These are phyloP conservation scores for Schizochytrium sp. DNA, from an alignment of 108 stramenopile genomes.

Conservation along the genomic window DNA sequence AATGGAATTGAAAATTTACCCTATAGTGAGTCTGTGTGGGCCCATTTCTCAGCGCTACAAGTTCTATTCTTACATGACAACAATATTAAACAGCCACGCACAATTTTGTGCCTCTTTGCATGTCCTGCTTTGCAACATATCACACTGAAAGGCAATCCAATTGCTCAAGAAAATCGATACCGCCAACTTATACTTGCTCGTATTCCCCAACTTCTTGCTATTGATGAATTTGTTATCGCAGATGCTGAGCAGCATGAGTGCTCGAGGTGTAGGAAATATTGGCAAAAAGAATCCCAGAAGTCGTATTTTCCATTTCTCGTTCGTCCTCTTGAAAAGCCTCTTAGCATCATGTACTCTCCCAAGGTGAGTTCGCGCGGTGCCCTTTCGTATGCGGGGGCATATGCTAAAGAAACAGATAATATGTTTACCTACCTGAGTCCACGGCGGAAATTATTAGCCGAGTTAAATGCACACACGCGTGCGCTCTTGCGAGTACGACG, in stretches of 20 bases:
- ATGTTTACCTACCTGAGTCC: neutral
- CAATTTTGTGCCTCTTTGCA: neutral
- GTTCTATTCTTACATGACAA: slow-evolving; percentile 43
- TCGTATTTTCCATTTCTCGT: neutral
- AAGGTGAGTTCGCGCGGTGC: neutral
- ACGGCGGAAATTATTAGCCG: neutral
- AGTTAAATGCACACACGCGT: neutral
- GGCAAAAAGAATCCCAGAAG: neutral
- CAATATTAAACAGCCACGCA: neutral
- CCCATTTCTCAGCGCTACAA: neutral
- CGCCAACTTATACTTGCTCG: slow-evolving; percentile 6
- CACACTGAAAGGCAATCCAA: slow-evolving; percentile 25
- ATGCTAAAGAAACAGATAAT: neutral
- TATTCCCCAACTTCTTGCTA: slow-evolving; percentile 24
- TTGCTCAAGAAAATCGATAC: neutral
- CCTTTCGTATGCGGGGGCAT: slow-evolving; percentile 5
- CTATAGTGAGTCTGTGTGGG: slow-evolving; percentile 27
- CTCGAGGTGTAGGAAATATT: neutral
- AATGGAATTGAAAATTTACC: slow-evolving; percentile 5
- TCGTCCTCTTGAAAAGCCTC: neutral
- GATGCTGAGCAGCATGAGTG: slow-evolving; percentile 41
- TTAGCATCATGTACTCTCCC: neutral
- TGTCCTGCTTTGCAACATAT: slow-evolving; percentile 39
- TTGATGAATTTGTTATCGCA: slow-evolving; percentile 30
- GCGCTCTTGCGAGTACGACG: slow-evolving; percentile 2